Evolutionary conservation across 1,139 yeast genomes (phyloP), one percentile per base, ranked within the genome.

Genomic region (Geotrichum restrictum): DNA sequence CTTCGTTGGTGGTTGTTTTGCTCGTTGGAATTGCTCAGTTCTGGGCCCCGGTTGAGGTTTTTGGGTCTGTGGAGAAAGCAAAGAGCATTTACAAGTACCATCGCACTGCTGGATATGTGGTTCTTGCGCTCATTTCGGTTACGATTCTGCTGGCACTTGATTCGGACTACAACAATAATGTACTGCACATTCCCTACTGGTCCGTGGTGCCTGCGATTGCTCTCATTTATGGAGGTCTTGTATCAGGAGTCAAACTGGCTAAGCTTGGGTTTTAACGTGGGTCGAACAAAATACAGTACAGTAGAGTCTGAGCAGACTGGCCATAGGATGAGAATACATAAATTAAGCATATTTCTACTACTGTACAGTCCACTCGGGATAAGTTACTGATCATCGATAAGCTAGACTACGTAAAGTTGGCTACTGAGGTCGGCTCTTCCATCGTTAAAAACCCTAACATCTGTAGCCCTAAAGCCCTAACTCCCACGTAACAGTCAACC

Each of bases 71-170:
- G 13, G 49, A 45, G 34, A 55, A 53, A 18, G 70, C 66, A 16
- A 63, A 63, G 56, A 45, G 52, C 19, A 45, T 62, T 33, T 66
- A 67, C 62, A 65, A 64, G 56, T 66, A 57, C 54, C 70, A 67
- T 52, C 57, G 70, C 18, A 54, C 59, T 10, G 58, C 57, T 1
- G 70, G 70, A 6, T 67, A 67, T 51, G 18, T 57, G 14, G 57
- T 56, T 10, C 45, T 67, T 32, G 49, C 39, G 6, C 51, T 63
- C 44, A 48, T 60, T 10, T 46, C 58, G 5, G 34, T 55, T n/a
- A 65, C 69, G 0, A 56, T 60, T 10, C 45, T 61, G 19, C 57
- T 64, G 41, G 64, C 69, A 1, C 56, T 66, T 14, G 60, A 61
- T 40, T 62, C 69, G 3, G 61, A 58, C 43, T 66, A 59, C 57